Evolutionary conservation across 345 rosid genomes (phyloP).

Genomic region (Eucalyptus pauciflora): DNA sequence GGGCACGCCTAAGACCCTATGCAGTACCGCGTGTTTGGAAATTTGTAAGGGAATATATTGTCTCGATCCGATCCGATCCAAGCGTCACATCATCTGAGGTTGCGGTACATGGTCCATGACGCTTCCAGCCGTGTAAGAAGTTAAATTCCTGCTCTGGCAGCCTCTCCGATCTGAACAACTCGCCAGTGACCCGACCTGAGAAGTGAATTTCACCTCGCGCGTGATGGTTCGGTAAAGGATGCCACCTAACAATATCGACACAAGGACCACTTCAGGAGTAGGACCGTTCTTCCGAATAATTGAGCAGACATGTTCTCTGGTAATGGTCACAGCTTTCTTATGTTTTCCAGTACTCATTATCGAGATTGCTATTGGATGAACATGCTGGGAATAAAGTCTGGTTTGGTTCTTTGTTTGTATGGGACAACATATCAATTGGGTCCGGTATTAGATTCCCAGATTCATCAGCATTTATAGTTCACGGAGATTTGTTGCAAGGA

Average conservation of each 20-base stretch:
- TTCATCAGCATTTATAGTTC: not conserved
- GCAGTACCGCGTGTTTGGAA: not conserved
- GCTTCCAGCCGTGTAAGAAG: not conserved
- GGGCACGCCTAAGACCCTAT: not conserved
- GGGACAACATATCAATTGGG: not conserved
- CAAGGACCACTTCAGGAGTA: not conserved
- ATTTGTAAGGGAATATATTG: not conserved
- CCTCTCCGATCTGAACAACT: not conserved
- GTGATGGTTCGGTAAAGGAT: not conserved
- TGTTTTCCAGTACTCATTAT: not conserved
- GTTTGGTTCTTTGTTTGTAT: not conserved
- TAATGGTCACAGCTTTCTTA: not conserved
- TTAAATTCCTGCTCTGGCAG: not conserved
- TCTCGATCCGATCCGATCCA: not conserved
- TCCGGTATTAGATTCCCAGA: not conserved
- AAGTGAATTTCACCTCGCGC: not conserved
- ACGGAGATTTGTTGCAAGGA: not conserved
- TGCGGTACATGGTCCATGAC: not conserved
- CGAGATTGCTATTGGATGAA: not conserved
- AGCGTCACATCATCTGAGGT: not conserved
- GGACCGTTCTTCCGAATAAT: not conserved
- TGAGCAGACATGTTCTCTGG: not conserved
- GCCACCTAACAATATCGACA: not conserved
- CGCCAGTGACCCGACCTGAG: not conserved
- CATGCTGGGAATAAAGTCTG: not conserved